Evolutionary conservation across 2,329 filamentous ascomycete species (phyloP), one percentile per base, ranked within the genome.

Genomic region (Clarireedia homoeocarpa): DNA sequence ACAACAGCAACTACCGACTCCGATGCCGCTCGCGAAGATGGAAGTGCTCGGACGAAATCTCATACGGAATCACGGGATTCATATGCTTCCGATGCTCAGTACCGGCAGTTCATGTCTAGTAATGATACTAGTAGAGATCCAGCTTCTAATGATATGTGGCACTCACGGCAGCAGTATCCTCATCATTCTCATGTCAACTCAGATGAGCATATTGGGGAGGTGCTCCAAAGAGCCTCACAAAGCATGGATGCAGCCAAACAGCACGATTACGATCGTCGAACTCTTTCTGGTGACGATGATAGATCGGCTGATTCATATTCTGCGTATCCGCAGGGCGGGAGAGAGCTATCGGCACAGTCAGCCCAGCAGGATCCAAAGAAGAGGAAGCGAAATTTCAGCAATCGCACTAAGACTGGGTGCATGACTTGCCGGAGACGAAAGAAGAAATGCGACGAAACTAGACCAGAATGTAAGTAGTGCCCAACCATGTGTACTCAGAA

Each of bases 371-470:
- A 85, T 62, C 76, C 80, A 4, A 87, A 87, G 71, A 87, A 86
- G 70, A 74, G 85, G 49, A 89, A 89, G 71, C 79, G 86, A 40
- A 89, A 89, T 67, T 97, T 96, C 67, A 95, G 90, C 74, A 96
- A 96, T 71, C 82, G 92, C 58, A 96, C 92, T 20, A 97, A 97
- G 74, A 96, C 91, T 9, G 91, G 91, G 34, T 97, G 92, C 71
- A 83, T 95, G 72, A 97, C 92, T 5, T 97, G 92, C 70, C 81
- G 92, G 58, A 83, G 83, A 69, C 82, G 92, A 58, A 97, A 97
- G 80, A 97, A 97, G 83, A 97, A 97, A 73, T 97, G 94, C 69
- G 92, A 97, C 69, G 94, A 97, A 75, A 82, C 81, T 53, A 95
- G 95, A 71, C 94, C 94, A 26, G 84, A 90, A 71, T 97, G 94